Percentiles rank a stretch among this genome's conserved stretches.
These are phyloP conservation scores for Tulasnella sp. DNA, from an alignment of 768 basidiomycete species.

Conservation along the genomic window DNA sequence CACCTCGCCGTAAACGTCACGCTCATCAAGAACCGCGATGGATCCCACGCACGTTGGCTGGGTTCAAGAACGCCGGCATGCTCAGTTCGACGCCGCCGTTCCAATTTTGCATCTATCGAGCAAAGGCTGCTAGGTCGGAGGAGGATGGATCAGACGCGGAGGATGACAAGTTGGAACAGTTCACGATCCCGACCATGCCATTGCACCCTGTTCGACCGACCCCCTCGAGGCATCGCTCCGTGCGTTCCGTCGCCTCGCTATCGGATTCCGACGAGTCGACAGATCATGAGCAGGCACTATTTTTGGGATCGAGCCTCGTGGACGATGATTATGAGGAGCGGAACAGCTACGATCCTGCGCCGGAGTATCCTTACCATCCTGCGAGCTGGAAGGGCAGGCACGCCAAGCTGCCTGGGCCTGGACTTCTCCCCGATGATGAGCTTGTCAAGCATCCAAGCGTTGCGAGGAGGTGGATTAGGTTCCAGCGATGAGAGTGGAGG, in stretches of 20 bases:
- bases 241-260: constrained; percentile 2
- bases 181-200: constrained; percentile 6
- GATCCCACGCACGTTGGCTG: constrained; percentile 14
- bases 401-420: constrained; percentile 6
- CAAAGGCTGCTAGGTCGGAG: background rate
- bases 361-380: constrained; percentile 14
- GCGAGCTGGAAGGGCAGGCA: background rate
- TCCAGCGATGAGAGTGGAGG: constrained; percentile 2
- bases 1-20: constrained; percentile 13
- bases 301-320: background rate
- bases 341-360: constrained; percentile 10
- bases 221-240: background rate
- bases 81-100: constrained; percentile 14
- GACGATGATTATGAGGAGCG: constrained; percentile 11
- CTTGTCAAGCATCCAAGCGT: constrained; percentile 13
- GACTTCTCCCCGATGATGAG: constrained; percentile 3
- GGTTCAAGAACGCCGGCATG: constrained; percentile 13
- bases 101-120: constrained; percentile 13
- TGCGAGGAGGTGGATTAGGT: constrained; percentile 12
- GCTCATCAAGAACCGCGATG: constrained; percentile 7
- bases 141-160: background rate
- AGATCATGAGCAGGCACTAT: background rate
- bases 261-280: background rate
- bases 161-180: constrained; percentile 1
- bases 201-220: constrained; percentile 8